Evolutionary conservation across 805 yeast species (phyloP), one percentile per base, ranked within the genome.

Genomic region (Metschnikowia lochheadii): DNA sequence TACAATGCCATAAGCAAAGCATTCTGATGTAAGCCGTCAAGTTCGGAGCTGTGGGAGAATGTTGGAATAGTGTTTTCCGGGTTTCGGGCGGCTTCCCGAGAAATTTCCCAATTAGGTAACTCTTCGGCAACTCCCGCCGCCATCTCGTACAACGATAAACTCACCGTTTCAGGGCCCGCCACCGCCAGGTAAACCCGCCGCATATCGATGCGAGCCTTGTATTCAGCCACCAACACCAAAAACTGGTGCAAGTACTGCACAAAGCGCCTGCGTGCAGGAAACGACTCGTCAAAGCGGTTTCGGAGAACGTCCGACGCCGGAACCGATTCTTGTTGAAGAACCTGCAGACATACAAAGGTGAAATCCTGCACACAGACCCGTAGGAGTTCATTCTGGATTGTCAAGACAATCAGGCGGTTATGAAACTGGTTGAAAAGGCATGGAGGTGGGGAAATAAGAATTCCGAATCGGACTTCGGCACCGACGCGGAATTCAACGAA

Each of bases 401-500:
- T 67, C 41, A 73, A 61, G 4, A 75, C 67, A 17, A 60, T 36
- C 35, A 69, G 47, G 43, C 67, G 65, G 49, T 69, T 70, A 44
- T 63, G 64, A 46, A 56, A 57, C 37, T 61, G 68, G 49, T 68
- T 64, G 54, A 76, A 75, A 26, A 55, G 63, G 3, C 76, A 64
- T 39, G 50, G 46, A 0, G 72, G 58, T 17, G 53, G 64, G 40
- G 65, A 49, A 4, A 73, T 44, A 3, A 77, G 78, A 2, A 75
- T 56, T 2, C 80, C 81, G 47, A 70, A 58, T 3, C 48, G 49
- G 5, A 62, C 46, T 7, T 54, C 55, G 6, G 49, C 40, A 2
- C 57, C 58, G 29, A 63, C 58, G 1, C 53, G 40, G 50, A 66
- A 67, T 51, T 75, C 78, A 6, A 77, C 68, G 1, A 77, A 49